A percentile compares a stretch with the other conserved stretches of the same genome.
Conservation (phyloP, 2,329 filamentous ascomycete species). For the Cytospora piceae region DNA sequence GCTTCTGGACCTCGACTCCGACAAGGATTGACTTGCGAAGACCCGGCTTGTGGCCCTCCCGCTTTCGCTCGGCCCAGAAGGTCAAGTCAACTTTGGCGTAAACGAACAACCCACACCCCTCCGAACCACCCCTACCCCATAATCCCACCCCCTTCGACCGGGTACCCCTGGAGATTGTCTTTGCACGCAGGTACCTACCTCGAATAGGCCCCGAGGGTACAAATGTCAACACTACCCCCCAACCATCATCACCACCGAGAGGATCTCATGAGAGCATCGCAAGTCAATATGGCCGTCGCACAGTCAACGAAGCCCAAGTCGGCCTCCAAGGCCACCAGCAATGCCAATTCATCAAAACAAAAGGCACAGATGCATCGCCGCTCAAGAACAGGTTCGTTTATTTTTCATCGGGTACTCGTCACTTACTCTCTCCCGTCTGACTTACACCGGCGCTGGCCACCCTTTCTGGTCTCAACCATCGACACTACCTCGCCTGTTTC, state of each 20-base stretch:
- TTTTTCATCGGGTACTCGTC: constrained; percentile 33
- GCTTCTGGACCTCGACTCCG: constrained; percentile 36
- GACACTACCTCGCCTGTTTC: constrained; percentile 32
- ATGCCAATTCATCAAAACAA: constrained; percentile 59
- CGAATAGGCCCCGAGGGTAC: constrained; percentile 45
- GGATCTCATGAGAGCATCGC: constrained; percentile 52
- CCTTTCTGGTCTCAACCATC: constrained; percentile 28
- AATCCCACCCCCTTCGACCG: constrained; percentile 37
- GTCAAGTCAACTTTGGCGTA: constrained; percentile 28
- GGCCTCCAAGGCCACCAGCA: constrained; percentile 55
- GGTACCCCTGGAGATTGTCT: constrained; percentile 28
- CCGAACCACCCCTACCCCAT: constrained; percentile 33
- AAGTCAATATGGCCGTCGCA: constrained; percentile 65
- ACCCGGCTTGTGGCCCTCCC: constrained; percentile 42
- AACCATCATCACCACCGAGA: constrained; percentile 50
- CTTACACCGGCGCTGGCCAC: constrained; percentile 10
- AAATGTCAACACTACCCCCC: constrained; percentile 72
- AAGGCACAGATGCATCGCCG: constrained; percentile 89
- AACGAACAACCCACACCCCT: constrained; percentile 33
- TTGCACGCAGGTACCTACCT: constrained; percentile 47
- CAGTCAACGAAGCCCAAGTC: constrained; percentile 62
- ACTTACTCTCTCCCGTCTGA: constrained; percentile 5
- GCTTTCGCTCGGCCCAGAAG: constrained; percentile 46
- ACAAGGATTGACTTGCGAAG: constrained; percentile 37
- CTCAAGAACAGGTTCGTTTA: constrained; percentile 84